Evolutionary conservation across 31 red algal genomes (phyloP).

Genomic region (Asparagopsis taxiformis): DNA sequence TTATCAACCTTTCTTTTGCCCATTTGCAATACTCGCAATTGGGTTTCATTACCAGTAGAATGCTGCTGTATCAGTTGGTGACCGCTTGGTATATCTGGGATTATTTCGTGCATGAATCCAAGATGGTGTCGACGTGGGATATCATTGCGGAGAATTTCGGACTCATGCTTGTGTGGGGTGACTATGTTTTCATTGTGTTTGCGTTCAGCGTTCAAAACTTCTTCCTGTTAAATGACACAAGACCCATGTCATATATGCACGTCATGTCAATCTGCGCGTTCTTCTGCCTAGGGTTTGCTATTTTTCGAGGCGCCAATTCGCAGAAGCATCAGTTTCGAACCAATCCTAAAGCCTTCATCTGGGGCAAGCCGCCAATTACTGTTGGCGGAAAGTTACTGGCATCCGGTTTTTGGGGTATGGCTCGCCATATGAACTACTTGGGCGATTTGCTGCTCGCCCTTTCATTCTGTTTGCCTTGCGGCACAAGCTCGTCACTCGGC

Average conservation of each 20-base stretch:
- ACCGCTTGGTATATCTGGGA: constrained; percentile 85
- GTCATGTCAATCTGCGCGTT: constrained; percentile 14
- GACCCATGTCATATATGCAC: constrained; percentile 33
- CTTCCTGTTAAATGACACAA: constrained; percentile 57
- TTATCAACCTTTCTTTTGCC: constrained; percentile 82
- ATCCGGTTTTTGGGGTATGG: constrained; percentile 88
- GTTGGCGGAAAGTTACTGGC: constrained; percentile 74
- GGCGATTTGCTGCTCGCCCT: constrained; percentile 85
- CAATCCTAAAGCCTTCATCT: constrained; percentile 62
- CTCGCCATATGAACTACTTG: constrained; percentile 90
- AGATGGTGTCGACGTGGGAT: constrained; percentile 93
- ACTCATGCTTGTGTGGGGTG: constrained; percentile 94
- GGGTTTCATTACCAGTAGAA: constrained; percentile 63
- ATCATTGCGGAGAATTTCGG: constrained; percentile 98
- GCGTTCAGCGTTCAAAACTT: constrained; percentile 78
- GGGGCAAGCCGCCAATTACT: constrained; percentile 64
- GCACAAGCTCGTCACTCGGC: constrained; percentile 18
- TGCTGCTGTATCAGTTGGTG: constrained; percentile 78
- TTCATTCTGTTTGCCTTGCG: constrained; percentile 76
- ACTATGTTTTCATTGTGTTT: constrained; percentile 89
- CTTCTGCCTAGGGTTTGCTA: constrained; percentile 49
- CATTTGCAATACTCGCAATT: constrained; percentile 43
- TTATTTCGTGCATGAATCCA: constrained; percentile 82
- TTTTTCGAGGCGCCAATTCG: constrained; percentile 92
- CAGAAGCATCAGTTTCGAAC: constrained; percentile 93